Evolutionary conservation across 306 rosid species (phyloP), one percentile per base, ranked within the genome.

Genomic region (Sicyos edulis): DNA sequence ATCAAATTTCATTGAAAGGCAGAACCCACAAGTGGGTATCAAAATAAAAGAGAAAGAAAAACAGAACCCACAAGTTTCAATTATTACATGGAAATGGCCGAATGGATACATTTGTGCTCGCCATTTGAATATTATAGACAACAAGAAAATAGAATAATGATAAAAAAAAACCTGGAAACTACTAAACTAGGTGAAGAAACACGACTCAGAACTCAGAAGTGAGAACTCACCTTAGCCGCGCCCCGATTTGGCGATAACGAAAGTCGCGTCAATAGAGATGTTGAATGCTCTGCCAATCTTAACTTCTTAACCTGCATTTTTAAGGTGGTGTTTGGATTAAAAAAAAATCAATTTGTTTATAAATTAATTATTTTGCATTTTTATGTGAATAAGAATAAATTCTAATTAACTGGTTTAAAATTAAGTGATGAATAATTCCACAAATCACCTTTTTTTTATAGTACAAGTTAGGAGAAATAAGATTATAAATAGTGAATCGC

Each of bases 41-140:
- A n/a, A 20, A 13, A 21, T 20, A 66, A 17, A 42, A 9, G n/a
- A 64, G 10, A 40, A 42, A 37, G 29, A 40, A 64, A 64, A 26
- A 26, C 29, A 26, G 3, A 26, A 26, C 29, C 29, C 29, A 26
- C 29, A 26, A 26, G n/a, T n/a, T n/a, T n/a, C n/a, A n/a, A n/a
- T n/a, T n/a, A n/a, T n/a, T 45, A 66, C 11, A 19, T 8, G 53
- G 17, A 44, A 62, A 17, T 19, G 26, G 32, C 17, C 11, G 34
- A 19, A 19, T 62, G 2, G 32, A 65, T 5, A 37, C 44, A 42
- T 65, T 29, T 20, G 22, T 45, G 45, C 54, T 67, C 34, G 16
- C 40, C 72, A 14, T 47, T 22, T 68, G 73, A 67, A 67, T 47
- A 12, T 47, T 67, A 9, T 47, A 8, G 57, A 26, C 14, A 68